phyloP scores from a whole-genome alignment of 805 yeast species.

The Starmerella etchellsii region DNA sequence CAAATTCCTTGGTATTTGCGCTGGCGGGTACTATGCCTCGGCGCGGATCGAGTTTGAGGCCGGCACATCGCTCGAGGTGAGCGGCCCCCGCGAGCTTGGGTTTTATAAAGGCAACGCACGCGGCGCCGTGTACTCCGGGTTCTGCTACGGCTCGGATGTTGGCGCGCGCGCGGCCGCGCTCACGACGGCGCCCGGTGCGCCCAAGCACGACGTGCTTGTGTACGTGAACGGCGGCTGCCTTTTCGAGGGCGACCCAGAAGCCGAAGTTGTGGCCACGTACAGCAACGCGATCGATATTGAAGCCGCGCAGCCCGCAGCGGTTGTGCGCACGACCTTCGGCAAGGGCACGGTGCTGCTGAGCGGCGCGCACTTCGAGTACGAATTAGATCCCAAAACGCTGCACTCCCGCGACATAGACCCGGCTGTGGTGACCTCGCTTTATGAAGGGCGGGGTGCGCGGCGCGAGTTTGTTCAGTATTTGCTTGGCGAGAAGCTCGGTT shows the following conservation, averaged over 20 bases:
- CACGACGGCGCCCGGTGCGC: slow-evolving; percentile 21
- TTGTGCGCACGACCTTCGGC: slow-evolving; percentile 53
- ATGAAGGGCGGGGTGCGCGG: slow-evolving; percentile 36
- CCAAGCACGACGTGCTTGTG: slow-evolving; percentile 6
- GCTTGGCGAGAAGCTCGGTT: slow-evolving; percentile 42
- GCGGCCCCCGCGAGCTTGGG: slow-evolving; percentile 69
- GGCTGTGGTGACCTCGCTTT: slow-evolving; percentile 32
- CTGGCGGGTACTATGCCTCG: slow-evolving; percentile 86
- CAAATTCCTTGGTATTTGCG: slow-evolving; percentile 72
- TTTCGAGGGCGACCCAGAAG: slow-evolving; percentile 51
- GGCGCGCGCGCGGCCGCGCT: slow-evolving; percentile 55
- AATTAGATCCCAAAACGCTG: slow-evolving; percentile 35
- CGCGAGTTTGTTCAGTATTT: slow-evolving; percentile 44
- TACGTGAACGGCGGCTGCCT: slow-evolving; percentile 88
- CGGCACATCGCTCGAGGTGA: slow-evolving; percentile 62
- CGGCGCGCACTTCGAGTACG: slow-evolving; percentile 85
- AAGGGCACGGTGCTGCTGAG: slow-evolving; percentile 62
- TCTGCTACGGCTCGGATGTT: slow-evolving; percentile 56
- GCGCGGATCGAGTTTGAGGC: slow-evolving; percentile 70
- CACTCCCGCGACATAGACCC: slow-evolving; percentile 26
- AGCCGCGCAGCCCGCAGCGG: slow-evolving; percentile 44
- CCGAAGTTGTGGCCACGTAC: slow-evolving; percentile 64
- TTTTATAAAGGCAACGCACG: slow-evolving; percentile 73
- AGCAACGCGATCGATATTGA: slow-evolving; percentile 42
- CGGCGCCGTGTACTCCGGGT: slow-evolving; percentile 75